Base-by-base conservation (phyloP, 148 eudicot genomes). In the Amaranthus hypochondriacus region DNA sequence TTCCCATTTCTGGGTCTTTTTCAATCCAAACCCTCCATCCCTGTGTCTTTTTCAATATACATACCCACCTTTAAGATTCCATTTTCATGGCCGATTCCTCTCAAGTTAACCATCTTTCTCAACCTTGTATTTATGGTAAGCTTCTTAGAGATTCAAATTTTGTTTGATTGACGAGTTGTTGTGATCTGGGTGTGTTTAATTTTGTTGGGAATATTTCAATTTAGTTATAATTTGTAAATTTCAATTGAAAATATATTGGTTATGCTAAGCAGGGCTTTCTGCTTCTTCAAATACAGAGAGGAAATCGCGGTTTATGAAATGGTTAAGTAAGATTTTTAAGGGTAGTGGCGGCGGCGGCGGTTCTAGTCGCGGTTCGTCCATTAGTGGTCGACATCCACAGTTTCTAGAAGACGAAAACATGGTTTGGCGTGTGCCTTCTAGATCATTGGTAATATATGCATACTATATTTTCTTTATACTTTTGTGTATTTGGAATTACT, bases 281-380 rank as follows among this genome's bases (percentile, higher is more conserved):
- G 82, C 82, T 82, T 86, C 81, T 79, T 78, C 88, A 43, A 54
- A 75, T 76, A 73, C 89, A 78, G 97, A 88, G 86, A 84, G 83
- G 71, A 92, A 86, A 57, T 90, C 97, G 9, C 59, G 86, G 76
- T 84, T 90, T 56, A 90, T 90, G 92, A 95, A 89, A 85, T 95
- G 97, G 97, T 59, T 95, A 72, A 84, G 88, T 80, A 92, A 89
- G 83, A 67, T 94, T 51, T 94, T 95, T 63, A 95, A 86, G 75
- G 87, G 89, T 3, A 75, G 56, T 61, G 66, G 64, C n/a, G 28
- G 76, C 2, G 75, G 79, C 53, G 87, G 92, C 18, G 87, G 65
- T 49, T 81, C 94, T 50, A 84, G 80, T 67, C 79, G 76, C 64
- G 79, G 83, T 14, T 78, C 79, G 7, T 79, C 73, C 11, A 64